Percentiles rank a stretch among this genome's conserved stretches.
Evolutionary conservation across 352 stramenopile genomes (phyloP).

Genomic region (Phytopythium boreale): DNA sequence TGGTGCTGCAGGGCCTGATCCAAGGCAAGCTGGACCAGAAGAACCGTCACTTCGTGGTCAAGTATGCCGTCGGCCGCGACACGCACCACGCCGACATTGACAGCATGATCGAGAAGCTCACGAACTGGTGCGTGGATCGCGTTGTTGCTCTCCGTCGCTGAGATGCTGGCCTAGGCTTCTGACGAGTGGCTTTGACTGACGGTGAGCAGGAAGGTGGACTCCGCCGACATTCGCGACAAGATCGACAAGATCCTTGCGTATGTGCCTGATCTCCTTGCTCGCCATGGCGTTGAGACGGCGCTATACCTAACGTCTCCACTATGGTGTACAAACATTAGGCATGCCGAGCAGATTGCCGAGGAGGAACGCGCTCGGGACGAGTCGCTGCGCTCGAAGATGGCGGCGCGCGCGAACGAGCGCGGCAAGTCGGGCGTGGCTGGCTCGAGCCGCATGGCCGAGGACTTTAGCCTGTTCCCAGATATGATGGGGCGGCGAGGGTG

Average conservation of each 20-base stretch:
- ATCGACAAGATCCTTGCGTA: constrained; percentile 75
- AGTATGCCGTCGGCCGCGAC: constrained; percentile 88
- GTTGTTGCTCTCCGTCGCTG: background rate
- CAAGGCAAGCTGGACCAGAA: constrained; percentile 91
- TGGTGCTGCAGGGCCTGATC: constrained; percentile 59
- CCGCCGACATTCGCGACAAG: constrained; percentile 49
- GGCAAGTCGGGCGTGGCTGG: constrained; percentile 25
- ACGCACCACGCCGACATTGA: constrained; percentile 83
- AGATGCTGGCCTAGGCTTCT: background rate
- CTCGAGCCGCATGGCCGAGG: constrained; percentile 39
- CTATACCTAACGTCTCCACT: background rate
- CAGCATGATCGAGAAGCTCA: constrained; percentile 87
- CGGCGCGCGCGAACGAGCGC: constrained; percentile 44
- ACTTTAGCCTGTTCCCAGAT: constrained; percentile 44
- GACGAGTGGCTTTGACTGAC: background rate
- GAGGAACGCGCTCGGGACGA: constrained; percentile 50
- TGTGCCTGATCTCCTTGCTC: background rate
- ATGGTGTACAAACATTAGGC: constrained; percentile 13
- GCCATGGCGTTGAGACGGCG: background rate
- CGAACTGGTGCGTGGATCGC: constrained; percentile 47
- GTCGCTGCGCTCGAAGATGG: constrained; percentile 50
- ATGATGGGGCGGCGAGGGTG: constrained; percentile 45
- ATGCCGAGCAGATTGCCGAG: constrained; percentile 53
- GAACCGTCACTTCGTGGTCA: constrained; percentile 72
- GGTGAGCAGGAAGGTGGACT: constrained; percentile 48